A percentile compares a stretch with the other conserved stretches of the same genome.
phyloP scores from a whole-genome alignment of 768 basidiomycete species.

The Hortiboletus campestris region DNA sequence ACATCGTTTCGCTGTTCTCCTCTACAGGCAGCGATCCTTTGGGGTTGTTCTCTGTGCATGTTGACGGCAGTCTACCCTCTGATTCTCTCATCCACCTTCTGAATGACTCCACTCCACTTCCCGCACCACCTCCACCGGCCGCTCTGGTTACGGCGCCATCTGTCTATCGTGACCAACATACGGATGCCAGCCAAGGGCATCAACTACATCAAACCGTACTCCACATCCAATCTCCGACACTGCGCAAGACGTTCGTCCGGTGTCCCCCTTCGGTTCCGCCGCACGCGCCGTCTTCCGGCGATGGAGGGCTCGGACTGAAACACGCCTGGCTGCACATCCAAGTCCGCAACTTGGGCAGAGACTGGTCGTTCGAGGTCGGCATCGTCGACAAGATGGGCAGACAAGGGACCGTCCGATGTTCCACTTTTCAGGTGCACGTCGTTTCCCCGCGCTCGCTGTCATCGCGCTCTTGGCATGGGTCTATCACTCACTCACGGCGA shows the following conservation, averaged over 20 bases:
- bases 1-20: conserved; percentile 70
- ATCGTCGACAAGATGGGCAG: conserved; percentile 61
- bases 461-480: neutral
- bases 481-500: conserved; percentile 3
- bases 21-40: conserved; percentile 67
- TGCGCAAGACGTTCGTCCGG: conserved; percentile 65
- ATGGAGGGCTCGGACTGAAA: conserved; percentile 52
- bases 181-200: conserved; percentile 34
- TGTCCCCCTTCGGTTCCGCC: conserved; percentile 44
- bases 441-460: neutral
- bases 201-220: conserved; percentile 64
- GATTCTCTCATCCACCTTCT: conserved; percentile 69
- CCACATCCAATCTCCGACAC: conserved; percentile 76
- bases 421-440: conserved; percentile 72
- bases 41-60: conserved; percentile 47
- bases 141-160: conserved; percentile 43
- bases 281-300: conserved; percentile 2
- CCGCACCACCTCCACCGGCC: conserved; percentile 46
- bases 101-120: conserved; percentile 52
- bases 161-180: conserved; percentile 27
- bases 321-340: conserved; percentile 78
- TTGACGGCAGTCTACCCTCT: conserved; percentile 49
- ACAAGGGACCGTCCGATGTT: conserved; percentile 61
- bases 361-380: conserved; percentile 77
- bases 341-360: conserved; percentile 61